A percentile compares a stretch with the other conserved stretches of the same genome.
These are phyloP conservation scores for Cylindrodendrum hubeiense DNA, from an alignment of 2,329 filamentous ascomycete genomes.

Conservation along the genomic window DNA sequence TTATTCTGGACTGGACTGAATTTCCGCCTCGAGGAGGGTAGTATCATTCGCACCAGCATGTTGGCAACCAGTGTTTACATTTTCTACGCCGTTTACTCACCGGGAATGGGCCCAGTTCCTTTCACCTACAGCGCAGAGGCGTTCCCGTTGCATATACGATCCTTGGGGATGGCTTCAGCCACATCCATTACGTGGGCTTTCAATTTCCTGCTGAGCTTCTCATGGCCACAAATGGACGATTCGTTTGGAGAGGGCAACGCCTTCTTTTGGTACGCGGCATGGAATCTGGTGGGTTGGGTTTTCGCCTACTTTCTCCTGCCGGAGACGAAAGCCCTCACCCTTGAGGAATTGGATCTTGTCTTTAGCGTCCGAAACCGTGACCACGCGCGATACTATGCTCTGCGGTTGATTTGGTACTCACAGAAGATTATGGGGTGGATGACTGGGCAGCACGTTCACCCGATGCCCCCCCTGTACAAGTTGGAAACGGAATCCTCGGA, in stretches of 20 bases:
- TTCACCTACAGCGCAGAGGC: constrained; percentile 54
- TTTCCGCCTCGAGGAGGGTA: constrained; percentile 35
- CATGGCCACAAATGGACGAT: constrained; percentile 47
- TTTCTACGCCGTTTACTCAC: constrained; percentile 52
- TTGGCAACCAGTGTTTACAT: constrained; percentile 50
- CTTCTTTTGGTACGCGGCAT: constrained; percentile 60
- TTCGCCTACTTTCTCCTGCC: constrained; percentile 64
- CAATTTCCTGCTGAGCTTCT: constrained; percentile 50
- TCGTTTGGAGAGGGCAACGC: constrained; percentile 45
- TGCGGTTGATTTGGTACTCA: constrained; percentile 31
- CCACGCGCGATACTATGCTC: constrained; percentile 54
- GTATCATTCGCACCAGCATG: constrained; percentile 41
- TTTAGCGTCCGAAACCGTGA: constrained; percentile 57
- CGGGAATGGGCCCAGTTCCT: constrained; percentile 52
- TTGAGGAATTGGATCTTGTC: constrained; percentile 64
- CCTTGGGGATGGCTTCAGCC: constrained; percentile 53
- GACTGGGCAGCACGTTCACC: constrained; percentile 12
- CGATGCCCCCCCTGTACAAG: constrained; percentile 32
- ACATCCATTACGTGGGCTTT: constrained; percentile 52
- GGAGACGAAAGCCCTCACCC: constrained; percentile 63
- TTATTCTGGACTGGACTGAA: constrained; percentile 47
- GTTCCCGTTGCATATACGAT: constrained; percentile 52
- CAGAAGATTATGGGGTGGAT: constrained; percentile 19
- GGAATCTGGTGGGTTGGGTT: constrained; percentile 59
- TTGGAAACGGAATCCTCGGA: constrained; percentile 37